Evolutionary conservation across 78 protist genomes (phyloP).

Genomic region (Speleostelium caveatum): DNA sequence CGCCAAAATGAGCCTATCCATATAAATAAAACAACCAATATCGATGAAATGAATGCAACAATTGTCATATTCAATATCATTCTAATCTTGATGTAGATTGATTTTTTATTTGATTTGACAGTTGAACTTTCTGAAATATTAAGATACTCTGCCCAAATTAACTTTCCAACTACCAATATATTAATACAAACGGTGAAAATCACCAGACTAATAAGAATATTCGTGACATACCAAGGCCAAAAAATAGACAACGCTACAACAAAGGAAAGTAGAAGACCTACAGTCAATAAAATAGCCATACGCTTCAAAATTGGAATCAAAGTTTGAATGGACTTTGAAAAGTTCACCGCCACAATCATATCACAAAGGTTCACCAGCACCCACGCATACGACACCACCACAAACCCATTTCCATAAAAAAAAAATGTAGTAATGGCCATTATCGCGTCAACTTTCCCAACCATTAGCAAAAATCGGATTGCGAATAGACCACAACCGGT

Average conservation of each 20-base stretch:
- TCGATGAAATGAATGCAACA: not conserved
- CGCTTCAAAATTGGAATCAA: not conserved
- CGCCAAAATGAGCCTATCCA: not conserved
- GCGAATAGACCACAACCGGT: no score
- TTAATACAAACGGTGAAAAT: not conserved
- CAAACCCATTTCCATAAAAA: no score
- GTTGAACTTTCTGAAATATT: constrained; percentile 1
- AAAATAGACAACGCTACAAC: constrained; percentile 13
- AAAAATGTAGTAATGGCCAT: no score
- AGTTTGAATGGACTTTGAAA: constrained; percentile 15
- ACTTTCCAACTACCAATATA: not conserved
- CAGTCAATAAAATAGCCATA: not conserved
- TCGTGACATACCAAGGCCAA: constrained; percentile 27
- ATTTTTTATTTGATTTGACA: constrained; percentile 2
- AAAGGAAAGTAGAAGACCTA: constrained; percentile 4
- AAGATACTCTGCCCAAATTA: constrained; percentile 26
- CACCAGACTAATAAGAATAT: not conserved
- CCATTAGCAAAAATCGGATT: no score
- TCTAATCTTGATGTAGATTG: constrained; percentile 12
- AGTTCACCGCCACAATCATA: constrained; percentile 23
- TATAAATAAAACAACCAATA: not conserved
- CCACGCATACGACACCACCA: constrained; percentile 26
- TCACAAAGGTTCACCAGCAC: constrained; percentile 11
- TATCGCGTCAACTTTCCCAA: no score
- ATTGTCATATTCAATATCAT: not conserved